These are phyloP conservation scores for Coemansia sp. DNA, from an alignment of 192 early-diverging fungal species.

Conservation along the genomic window DNA sequence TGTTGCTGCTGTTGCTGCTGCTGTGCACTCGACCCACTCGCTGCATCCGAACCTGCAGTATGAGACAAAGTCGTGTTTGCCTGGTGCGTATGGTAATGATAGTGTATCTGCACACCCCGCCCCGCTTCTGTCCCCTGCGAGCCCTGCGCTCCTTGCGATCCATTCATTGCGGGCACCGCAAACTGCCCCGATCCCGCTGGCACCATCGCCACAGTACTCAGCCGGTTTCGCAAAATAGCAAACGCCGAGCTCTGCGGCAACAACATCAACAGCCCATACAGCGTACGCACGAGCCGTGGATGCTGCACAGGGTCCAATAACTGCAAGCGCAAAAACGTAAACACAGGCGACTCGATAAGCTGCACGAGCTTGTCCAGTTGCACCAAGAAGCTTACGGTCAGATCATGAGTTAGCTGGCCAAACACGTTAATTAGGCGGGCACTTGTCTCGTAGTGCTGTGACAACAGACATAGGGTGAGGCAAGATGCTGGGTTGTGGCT, in stretches of 20 bases:
- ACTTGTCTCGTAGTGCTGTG: slow-evolving; percentile 96
- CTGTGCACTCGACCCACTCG: background rate
- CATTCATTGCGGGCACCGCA: background rate
- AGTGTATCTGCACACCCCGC: slow-evolving; percentile 5
- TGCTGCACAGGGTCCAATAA: slow-evolving; percentile 87
- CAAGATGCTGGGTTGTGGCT: slow-evolving; percentile 94
- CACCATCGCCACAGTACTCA: slow-evolving; percentile 70
- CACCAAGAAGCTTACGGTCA: slow-evolving; percentile 90
- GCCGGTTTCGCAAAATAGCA: slow-evolving; percentile 89
- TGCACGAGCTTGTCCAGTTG: slow-evolving; percentile 99
- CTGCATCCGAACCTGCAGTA: background rate
- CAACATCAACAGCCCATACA: slow-evolving; percentile 96
- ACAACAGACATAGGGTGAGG: slow-evolving; percentile 89
- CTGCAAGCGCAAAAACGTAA: slow-evolving; percentile 91
- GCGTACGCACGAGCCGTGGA: slow-evolving; percentile 85
- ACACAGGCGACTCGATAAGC: slow-evolving; percentile 95
- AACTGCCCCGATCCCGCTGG: slow-evolving; percentile 5
- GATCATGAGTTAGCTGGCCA: slow-evolving; percentile 76
- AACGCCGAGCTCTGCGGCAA: slow-evolving; percentile 96
- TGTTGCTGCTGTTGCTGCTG: background rate
- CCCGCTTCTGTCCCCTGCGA: slow-evolving; percentile 9
- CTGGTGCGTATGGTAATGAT: slow-evolving; percentile 29
- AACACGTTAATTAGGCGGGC: slow-evolving; percentile 77
- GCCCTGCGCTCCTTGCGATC: background rate
- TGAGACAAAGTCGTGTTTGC: background rate